Conservation (phyloP, 768 basidiomycete genomes). For the Pisolithus orientalis region DNA sequence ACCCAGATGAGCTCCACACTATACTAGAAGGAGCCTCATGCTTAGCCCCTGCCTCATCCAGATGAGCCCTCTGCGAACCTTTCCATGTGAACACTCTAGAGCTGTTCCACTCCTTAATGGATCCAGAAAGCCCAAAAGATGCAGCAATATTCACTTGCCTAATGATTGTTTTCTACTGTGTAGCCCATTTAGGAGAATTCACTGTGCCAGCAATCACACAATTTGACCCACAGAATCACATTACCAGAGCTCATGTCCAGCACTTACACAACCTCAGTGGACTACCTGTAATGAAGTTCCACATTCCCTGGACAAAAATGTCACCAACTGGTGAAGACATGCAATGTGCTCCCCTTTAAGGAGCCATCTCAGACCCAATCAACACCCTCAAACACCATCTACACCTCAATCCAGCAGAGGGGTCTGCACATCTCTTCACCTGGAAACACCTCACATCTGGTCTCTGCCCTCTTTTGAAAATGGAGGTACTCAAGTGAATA, state of each 20-base stretch:
- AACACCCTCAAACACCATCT: constrained; percentile 21
- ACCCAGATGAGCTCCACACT: too few relatives aligned
- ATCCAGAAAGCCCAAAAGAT: too few relatives aligned
- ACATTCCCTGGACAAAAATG: constrained; percentile 14
- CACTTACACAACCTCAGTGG: constrained; percentile 16
- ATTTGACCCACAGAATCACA: constrained; percentile 27
- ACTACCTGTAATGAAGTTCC: constrained; percentile 4
- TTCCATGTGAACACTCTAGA: too few relatives aligned
- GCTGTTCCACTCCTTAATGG: too few relatives aligned
- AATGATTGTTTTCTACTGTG: constrained; percentile 28
- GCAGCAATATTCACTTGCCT: too few relatives aligned
- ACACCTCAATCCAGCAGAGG: constrained; percentile 17
- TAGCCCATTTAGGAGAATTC: constrained; percentile 33
- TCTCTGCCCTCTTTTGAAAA: constrained; percentile 21
- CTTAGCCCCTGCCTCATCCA: too few relatives aligned
- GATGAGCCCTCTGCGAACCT: too few relatives aligned
- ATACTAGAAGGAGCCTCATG: too few relatives aligned
- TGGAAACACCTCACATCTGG: constrained; percentile 11
- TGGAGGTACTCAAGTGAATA: constrained; percentile 19
- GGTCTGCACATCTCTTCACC: constrained; percentile 23
- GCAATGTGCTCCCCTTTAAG: background rate
- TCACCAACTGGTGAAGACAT: constrained; percentile 17
- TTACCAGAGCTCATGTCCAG: constrained; percentile 21
- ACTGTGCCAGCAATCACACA: constrained; percentile 26
- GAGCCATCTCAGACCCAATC: constrained; percentile 16